Evolutionary conservation across 2,329 filamentous ascomycete genomes (phyloP).

Genomic region (Orbilia ellipsospora): DNA sequence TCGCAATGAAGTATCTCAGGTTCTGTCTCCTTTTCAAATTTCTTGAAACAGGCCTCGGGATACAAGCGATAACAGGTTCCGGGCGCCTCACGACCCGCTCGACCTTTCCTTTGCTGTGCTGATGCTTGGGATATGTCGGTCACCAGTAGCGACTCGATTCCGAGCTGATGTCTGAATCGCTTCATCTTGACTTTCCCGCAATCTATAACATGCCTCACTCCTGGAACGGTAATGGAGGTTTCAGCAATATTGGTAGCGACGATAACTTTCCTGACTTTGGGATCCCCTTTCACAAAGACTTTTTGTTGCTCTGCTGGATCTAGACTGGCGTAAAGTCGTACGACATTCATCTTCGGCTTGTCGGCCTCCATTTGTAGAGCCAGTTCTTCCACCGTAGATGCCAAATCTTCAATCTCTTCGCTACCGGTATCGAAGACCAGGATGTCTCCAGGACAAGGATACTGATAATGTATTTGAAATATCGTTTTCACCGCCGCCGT

Average conservation of each 20-base stretch:
- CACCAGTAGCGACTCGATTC: constrained; percentile 87
- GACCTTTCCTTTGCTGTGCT: constrained; percentile 88
- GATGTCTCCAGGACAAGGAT: constrained; percentile 92
- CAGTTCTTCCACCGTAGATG: constrained; percentile 83
- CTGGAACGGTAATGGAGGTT: constrained; percentile 94
- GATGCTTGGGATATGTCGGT: constrained; percentile 83
- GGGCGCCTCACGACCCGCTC: constrained; percentile 89
- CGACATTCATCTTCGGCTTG: constrained; percentile 68
- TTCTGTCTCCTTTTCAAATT: constrained; percentile 76
- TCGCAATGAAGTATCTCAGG: constrained; percentile 94
- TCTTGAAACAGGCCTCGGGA: constrained; percentile 76
- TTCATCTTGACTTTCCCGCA: constrained; percentile 95
- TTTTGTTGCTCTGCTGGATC: constrained; percentile 86
- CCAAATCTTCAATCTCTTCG: constrained; percentile 86
- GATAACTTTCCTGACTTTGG: constrained; percentile 83
- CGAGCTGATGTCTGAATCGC: constrained; percentile 83
- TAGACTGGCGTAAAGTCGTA: constrained; percentile 89
- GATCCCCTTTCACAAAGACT: constrained; percentile 80
- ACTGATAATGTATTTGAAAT: constrained; percentile 85
- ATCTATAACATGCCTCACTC: constrained; percentile 90
- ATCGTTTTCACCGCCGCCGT: constrained; percentile 83
- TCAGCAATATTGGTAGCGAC: constrained; percentile 98
- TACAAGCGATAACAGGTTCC: constrained; percentile 92
- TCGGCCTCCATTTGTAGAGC: constrained; percentile 72
- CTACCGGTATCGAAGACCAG: constrained; percentile 92